A percentile compares a stretch with the other conserved stretches of the same genome.
Evolutionary conservation across 805 yeast species (phyloP).

Genomic region (Candida sphagnicola): DNA sequence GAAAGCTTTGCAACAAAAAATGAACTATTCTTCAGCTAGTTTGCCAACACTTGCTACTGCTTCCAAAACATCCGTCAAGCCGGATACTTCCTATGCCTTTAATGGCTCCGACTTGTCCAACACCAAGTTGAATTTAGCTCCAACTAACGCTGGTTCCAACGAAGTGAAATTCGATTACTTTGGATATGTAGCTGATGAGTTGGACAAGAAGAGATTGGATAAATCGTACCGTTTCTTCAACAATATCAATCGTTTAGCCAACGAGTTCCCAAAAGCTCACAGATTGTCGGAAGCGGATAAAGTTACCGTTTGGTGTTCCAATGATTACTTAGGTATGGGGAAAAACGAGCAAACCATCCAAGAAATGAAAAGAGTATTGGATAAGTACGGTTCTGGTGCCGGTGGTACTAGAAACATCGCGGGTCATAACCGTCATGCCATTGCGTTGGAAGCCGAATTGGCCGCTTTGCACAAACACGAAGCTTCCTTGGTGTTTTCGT

Average conservation of each 20-base stretch:
- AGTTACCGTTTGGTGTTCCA: slow-evolving; percentile 99
- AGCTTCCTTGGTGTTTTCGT: slow-evolving; percentile 90
- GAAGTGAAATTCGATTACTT: slow-evolving; percentile 66
- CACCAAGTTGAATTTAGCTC: not conserved
- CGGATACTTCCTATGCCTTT: slow-evolving; percentile 16
- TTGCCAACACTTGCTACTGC: slow-evolving; percentile 34
- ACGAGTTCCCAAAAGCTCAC: slow-evolving; percentile 92
- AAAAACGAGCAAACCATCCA: slow-evolving; percentile 67
- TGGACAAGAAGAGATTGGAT: slow-evolving; percentile 74
- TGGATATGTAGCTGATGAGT: slow-evolving; percentile 62
- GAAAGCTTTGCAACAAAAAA: slow-evolving; percentile 53
- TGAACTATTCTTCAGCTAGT: slow-evolving; percentile 46
- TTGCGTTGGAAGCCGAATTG: slow-evolving; percentile 76
- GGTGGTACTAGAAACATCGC: slow-evolving; percentile 99
- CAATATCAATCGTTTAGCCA: slow-evolving; percentile 93
- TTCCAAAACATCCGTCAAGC: slow-evolving; percentile 13
- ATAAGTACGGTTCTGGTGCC: slow-evolving; percentile 95
- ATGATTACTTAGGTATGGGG: slow-evolving; percentile 96
- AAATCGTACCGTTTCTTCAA: slow-evolving; percentile 94
- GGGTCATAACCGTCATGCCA: slow-evolving; percentile 92
- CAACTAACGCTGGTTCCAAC: slow-evolving; percentile 28
- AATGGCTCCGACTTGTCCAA: not conserved
- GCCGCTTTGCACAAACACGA: slow-evolving; percentile 93
- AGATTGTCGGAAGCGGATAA: slow-evolving; percentile 68
- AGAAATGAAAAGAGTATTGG: slow-evolving; percentile 75